Conservation (phyloP, 768 basidiomycete species). For the Podaxis sp. region DNA sequence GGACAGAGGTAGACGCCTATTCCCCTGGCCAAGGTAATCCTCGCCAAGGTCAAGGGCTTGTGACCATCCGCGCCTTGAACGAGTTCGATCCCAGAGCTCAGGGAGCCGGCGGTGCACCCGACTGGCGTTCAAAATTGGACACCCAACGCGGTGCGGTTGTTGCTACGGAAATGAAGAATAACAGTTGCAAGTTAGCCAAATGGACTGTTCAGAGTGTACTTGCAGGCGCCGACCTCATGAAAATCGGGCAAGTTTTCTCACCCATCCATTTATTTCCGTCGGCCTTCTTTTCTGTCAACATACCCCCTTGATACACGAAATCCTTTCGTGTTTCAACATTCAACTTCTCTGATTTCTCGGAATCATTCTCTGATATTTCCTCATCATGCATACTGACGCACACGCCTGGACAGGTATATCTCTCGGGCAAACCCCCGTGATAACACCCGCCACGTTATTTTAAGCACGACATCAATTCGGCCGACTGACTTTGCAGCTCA, state of each 20-base stretch:
- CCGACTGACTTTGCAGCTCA: conserved; percentile 92
- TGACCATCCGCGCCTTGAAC: conserved; percentile 93
- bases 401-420: conserved; percentile 64
- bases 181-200: conserved; percentile 94
- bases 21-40: conserved; percentile 57
- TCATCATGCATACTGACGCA: conserved; percentile 14
- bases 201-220: conserved; percentile 96
- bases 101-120: conserved; percentile 93
- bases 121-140: conserved; percentile 97
- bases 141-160: conserved; percentile 96
- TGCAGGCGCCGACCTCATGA: conserved; percentile 94
- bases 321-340: conserved; percentile 5
- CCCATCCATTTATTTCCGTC: conserved; percentile 11
- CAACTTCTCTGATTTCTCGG: conserved; percentile 10
- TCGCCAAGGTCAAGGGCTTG: conserved; percentile 67
- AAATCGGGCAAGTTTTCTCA: conserved; percentile 70
- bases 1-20: conserved; percentile 96
- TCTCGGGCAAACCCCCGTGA: conserved; percentile 93
- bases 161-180: conserved; percentile 99
- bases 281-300: not conserved
- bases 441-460: conserved; percentile 91
- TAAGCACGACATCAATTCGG: conserved; percentile 92
- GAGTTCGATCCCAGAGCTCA: conserved; percentile 92
- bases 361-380: conserved; percentile 12
- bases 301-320: conserved; percentile 5